Conservation (phyloP, 2,329 filamentous ascomycete species). For the Aspergillus tanneri region DNA sequence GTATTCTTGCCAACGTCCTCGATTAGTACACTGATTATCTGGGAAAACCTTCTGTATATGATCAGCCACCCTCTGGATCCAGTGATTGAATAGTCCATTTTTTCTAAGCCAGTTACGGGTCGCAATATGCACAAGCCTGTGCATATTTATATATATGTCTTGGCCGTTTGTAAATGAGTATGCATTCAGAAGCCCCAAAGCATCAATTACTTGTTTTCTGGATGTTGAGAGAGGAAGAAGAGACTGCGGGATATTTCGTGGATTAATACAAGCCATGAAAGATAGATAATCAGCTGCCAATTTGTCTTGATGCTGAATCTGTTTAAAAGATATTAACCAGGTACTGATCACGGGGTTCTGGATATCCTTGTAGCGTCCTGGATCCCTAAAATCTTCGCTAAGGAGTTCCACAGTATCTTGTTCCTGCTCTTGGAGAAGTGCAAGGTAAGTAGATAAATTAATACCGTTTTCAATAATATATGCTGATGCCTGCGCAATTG, state of each 20-base stretch:
- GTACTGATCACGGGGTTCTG: constrained; percentile 8
- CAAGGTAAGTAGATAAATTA: constrained; percentile 1
- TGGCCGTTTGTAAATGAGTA: constrained; percentile 19
- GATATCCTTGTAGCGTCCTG: constrained; percentile 8
- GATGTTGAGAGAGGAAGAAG: constrained; percentile 29
- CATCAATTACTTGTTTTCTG: constrained; percentile 23
- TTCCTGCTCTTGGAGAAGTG: constrained; percentile 9
- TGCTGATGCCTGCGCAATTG: constrained; percentile 25
- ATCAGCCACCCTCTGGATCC: neutral
- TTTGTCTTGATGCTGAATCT: constrained; percentile 23
- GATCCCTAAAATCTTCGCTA: constrained; percentile 12
- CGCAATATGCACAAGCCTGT: constrained; percentile 32
- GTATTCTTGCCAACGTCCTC: constrained; percentile 16
- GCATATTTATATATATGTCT: constrained; percentile 20
- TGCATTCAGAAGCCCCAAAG: constrained; percentile 26
- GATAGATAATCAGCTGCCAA: constrained; percentile 39
- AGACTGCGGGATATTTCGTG: constrained; percentile 32
- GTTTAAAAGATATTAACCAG: constrained; percentile 13
- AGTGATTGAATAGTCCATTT: constrained; percentile 4
- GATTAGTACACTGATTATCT: constrained; percentile 4
- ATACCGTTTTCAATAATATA: constrained; percentile 16
- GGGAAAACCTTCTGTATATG: constrained; percentile 12
- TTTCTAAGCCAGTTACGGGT: constrained; percentile 25
- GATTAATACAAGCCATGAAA: no score
- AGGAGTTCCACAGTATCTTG: constrained; percentile 5